Evolutionary conservation across 257 asterid genomes (phyloP), one percentile per base, ranked within the genome.

Genomic region (Ajuga chamaepitys): DNA sequence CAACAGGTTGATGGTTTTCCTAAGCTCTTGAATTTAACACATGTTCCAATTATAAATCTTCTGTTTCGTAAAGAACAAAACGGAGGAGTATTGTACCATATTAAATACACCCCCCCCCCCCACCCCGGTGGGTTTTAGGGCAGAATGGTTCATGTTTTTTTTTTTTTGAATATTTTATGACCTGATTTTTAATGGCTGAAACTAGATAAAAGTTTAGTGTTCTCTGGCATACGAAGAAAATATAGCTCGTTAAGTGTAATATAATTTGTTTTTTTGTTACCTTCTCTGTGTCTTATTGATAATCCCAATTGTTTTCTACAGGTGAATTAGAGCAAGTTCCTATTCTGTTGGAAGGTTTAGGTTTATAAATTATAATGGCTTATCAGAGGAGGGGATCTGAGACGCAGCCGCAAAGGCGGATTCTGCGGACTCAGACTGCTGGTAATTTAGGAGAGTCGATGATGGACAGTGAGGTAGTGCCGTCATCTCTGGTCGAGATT

Each of bases 391-490:
- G 83, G 82, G 95, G 85, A 46, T 78, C 95, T 3, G 96, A 93
- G 68, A 69, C 60, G 78, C 95, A 67, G 74, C 88, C 91, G 20
- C 96, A 63, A 73, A 72, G 93, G 89, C 90, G 83, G 77, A 74
- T 89, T 77, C 71, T 89, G 85, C 91, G 99, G 74, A 93, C 97
- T 14, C 99, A 89, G 78, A 93, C 97, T 4, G 90, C 66, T 22
- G 99, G 99, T 61, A 93, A 90, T 78, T 78, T 89, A 47, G 96
- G 96, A 76, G 99, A 93, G 78, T 82, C 97, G 4, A 84, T 89
- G 95, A 92, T 89, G 91, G 99, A 93, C 32, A 93, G 99, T 84
- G 99, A 93, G 75, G 95, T 93, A 69, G 97, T 93, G 11, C 99
- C 99, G 0, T 93, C 99, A 37, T 93, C 99, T 57, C 71, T 93